Conservation (phyloP, 2,329 filamentous ascomycete genomes). For the Tolypocladium guangdongense region DNA sequence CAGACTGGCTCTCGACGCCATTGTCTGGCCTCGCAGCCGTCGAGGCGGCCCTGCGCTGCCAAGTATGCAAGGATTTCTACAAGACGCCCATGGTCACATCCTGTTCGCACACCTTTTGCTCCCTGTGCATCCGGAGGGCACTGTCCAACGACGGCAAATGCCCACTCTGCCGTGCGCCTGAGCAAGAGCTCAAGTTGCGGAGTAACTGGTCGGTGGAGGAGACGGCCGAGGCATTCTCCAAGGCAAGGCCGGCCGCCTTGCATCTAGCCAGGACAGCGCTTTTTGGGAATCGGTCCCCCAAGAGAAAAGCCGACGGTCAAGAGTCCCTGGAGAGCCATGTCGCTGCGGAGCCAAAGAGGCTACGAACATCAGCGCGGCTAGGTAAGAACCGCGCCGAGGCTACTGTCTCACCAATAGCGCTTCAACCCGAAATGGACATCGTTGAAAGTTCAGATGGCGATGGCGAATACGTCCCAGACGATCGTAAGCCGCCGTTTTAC, state of each 20-base stretch:
- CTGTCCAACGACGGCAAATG: constrained; percentile 78
- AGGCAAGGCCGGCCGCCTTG: constrained; percentile 51
- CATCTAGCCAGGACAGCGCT: constrained; percentile 43
- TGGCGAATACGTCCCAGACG: constrained; percentile 19
- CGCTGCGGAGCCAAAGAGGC: constrained; percentile 30
- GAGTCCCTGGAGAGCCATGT: constrained; percentile 14
- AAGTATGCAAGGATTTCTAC: constrained; percentile 98
- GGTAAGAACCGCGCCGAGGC: constrained; percentile 31
- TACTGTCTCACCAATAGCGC: constrained; percentile 4
- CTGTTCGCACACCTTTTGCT: constrained; percentile 94
- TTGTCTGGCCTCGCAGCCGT: constrained; percentile 56
- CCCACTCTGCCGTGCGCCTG: constrained; percentile 65
- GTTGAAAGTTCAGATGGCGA: constrained; percentile 15
- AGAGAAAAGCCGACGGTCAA: constrained; percentile 37
- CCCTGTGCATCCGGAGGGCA: constrained; percentile 81
- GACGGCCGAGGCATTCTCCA: constrained; percentile 66
- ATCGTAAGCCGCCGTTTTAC: constrained; percentile 8
- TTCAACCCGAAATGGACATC: constrained; percentile 10
- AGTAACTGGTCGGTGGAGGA: constrained; percentile 81
- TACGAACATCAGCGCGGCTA: constrained; percentile 40
- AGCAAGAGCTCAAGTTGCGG: constrained; percentile 76
- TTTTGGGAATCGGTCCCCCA: constrained; percentile 22
- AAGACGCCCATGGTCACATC: constrained; percentile 89
- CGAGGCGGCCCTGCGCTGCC: constrained; percentile 80
- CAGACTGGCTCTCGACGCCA: constrained; percentile 69